A percentile compares a stretch with the other conserved stretches of the same genome.
phyloP scores from a whole-genome alignment of 2,329 filamentous ascomycete species.

The Talaromyces sp. region DNA sequence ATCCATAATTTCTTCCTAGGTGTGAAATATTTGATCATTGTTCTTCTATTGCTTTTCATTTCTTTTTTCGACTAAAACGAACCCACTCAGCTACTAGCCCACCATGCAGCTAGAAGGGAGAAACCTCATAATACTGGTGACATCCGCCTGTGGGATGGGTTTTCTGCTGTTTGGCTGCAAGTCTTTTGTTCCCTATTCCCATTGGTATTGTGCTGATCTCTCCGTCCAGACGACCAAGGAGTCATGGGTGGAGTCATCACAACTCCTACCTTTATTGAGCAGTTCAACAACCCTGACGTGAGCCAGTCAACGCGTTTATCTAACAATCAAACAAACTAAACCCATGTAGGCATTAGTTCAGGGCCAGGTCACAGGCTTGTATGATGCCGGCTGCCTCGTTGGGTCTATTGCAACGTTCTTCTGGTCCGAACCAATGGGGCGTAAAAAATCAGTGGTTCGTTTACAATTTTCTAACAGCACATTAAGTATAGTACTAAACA shows the following conservation, averaged over 20 bases:
- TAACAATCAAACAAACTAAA: no score
- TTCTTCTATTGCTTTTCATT: no score
- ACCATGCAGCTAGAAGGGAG: not conserved
- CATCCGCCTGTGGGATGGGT: not conserved
- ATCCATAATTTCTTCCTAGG: no score
- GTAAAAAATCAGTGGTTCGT: not conserved
- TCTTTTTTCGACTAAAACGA: no score
- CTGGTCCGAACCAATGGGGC: not conserved
- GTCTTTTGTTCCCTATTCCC: not conserved
- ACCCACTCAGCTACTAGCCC: not conserved
- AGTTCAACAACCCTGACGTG: slow-evolving; percentile 1
- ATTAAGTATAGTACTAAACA: not conserved
- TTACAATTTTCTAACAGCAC: not conserved
- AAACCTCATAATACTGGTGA: not conserved
- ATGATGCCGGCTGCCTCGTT: not conserved
- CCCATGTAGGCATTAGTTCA: not conserved
- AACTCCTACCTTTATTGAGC: not conserved
- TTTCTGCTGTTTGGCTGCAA: not conserved
- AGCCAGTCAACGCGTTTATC: not conserved
- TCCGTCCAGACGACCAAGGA: slow-evolving; percentile 3
- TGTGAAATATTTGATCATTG: no score
- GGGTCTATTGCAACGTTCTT: slow-evolving; percentile 1
- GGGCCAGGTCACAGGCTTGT: not conserved
- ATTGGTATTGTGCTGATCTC: not conserved
- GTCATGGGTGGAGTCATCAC: slow-evolving; percentile 9